Base-by-base conservation (phyloP, 371 early-diverging fungal genomes). In the Mortierella sp. region DNA sequence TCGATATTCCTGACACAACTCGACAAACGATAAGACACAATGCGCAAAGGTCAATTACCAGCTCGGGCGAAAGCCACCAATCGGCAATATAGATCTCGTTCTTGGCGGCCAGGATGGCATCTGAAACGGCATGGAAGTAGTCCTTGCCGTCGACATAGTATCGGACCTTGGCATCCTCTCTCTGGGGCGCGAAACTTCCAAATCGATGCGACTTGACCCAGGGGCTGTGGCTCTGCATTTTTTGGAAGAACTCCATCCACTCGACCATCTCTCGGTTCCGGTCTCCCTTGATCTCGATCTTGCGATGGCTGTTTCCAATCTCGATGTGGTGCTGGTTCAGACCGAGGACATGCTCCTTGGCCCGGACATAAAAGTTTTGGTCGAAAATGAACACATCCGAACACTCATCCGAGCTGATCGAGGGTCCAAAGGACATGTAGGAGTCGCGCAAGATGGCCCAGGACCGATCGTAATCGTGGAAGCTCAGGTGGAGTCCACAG, bases 31-130 rank as follows among this genome's bases (percentile, higher is more conserved):
- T n/a, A n/a, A 34, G 22, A 34, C 22, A 53, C n/a, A n/a, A 8
- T 0, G 9, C 0, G 19, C 19, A 22, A 24, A 29, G 31, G 6
- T 19, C 37, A 68, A 50, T 87, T 89, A 92, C 92, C 89, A 96
- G 73, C 70, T 96, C 94, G 26, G 96, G 96, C 26, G 92, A 89
- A 37, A 96, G 87, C 95, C 97, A 97, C 98, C 98, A 98, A 86
- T 96, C 98, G 44, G 90, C 91, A 76, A 97, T 96, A 83, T 94
- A 97, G 63, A 97, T 94, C 72, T 88, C 89, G 40, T 90, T 88
- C 41, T 90, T 90, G 47, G 97, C 97, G 39, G 88, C 87, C 73
- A 91, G 88, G 74, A 97, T 89, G 29, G 95, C 94, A 70, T 95
- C 95, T 6, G 94, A 91, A 8, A 96, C 89, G 37, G 93, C 94